Conservation (phyloP, 225 moss, liverwort and hornwort genomes). For the Polytrichum formosum region DNA sequence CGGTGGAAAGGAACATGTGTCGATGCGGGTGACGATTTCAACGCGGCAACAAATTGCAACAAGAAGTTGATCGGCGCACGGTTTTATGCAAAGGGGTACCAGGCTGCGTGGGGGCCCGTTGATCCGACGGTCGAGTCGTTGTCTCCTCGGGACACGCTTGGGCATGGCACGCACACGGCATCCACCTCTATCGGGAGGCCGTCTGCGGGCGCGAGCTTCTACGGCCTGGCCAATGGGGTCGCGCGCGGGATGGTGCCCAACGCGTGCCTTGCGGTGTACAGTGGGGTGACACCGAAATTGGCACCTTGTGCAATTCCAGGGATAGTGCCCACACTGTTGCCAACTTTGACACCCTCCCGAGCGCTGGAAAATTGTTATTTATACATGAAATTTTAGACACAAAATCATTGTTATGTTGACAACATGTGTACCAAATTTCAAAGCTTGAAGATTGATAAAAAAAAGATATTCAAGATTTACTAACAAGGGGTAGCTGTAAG, state of each 20-base stretch:
- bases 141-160: slow-evolving; percentile 62
- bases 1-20: slow-evolving; percentile 59
- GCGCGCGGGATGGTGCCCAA: slow-evolving; percentile 69
- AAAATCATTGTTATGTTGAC: no score
- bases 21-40: slow-evolving; percentile 36
- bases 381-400: no score
- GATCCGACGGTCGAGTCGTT: slow-evolving; percentile 42
- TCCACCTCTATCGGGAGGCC: slow-evolving; percentile 68
- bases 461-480: no score
- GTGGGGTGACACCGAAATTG: no score
- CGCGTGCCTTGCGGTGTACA: slow-evolving; percentile 59
- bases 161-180: slow-evolving; percentile 83
- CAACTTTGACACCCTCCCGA: no score
- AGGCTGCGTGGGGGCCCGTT: slow-evolving; percentile 47
- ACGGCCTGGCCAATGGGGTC: slow-evolving; percentile 54
- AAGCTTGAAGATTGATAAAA: no score
- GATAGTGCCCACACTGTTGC: no score
- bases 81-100: slow-evolving; percentile 60
- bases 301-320: no score
- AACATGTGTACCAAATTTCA: no score
- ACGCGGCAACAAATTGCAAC: slow-evolving; percentile 57
- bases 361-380: no score
- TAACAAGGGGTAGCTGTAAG: no score
- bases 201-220: slow-evolving; percentile 20
- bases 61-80: slow-evolving; percentile 83